Evolutionary conservation across 139 green algal genomes (phyloP).

Genomic region (Limnomonas spitsbergensis): DNA sequence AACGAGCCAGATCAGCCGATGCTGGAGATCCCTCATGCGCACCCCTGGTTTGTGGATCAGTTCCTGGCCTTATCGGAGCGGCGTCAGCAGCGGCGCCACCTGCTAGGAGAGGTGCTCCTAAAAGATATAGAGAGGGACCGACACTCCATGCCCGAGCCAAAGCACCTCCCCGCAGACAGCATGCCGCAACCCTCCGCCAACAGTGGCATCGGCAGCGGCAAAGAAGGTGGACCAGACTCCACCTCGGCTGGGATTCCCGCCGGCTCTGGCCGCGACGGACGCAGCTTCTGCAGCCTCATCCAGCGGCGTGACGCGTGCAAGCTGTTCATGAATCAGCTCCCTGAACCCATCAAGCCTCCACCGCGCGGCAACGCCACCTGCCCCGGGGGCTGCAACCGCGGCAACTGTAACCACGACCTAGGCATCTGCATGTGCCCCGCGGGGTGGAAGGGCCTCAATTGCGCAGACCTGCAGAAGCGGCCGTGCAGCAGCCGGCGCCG

Average conservation of each 20-base stretch:
- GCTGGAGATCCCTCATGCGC: background rate
- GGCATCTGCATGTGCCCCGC: conserved; percentile 50
- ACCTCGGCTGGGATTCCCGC: background rate
- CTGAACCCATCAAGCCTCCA: background rate
- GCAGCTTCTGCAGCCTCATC: background rate
- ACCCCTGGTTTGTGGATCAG: background rate
- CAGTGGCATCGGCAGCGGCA: background rate
- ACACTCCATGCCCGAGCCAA: background rate
- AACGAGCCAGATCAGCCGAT: too few species aligned
- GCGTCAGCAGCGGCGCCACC: background rate
- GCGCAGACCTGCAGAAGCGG: background rate
- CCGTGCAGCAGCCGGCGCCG: conserved; percentile 4
- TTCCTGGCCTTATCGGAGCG: background rate
- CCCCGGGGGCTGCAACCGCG: conserved; percentile 30
- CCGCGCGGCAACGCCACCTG: conserved; percentile 6
- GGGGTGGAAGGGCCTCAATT: background rate
- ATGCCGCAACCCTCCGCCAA: background rate
- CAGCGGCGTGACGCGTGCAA: background rate
- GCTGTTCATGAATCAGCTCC: background rate
- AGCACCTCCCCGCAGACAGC: background rate
- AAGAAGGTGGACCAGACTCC: too few species aligned
- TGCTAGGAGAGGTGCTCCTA: too few species aligned
- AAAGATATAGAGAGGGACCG: background rate
- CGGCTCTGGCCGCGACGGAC: too few species aligned
- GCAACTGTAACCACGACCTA: conserved; percentile 52